A percentile compares a stretch with the other conserved stretches of the same genome.
These are phyloP conservation scores for Barbarea vulgaris DNA, from an alignment of 345 rosid species.

Conservation along the genomic window DNA sequence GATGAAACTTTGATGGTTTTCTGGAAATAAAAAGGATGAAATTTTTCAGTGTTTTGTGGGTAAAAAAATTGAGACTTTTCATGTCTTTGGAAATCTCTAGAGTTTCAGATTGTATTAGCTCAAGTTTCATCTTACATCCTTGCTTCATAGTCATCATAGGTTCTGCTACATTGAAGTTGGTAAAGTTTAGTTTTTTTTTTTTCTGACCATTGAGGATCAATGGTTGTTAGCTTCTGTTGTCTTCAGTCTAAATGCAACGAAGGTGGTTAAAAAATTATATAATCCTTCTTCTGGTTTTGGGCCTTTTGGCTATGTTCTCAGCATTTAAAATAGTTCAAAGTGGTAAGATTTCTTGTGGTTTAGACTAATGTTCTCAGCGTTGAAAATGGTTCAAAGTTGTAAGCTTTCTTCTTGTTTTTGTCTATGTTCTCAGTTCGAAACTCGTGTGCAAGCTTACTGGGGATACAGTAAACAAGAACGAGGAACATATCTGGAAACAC, in stretches of 20 bases:
- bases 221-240: background rate
- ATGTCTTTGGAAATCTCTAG: background rate
- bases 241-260: background rate
- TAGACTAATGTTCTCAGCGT: slow-evolving; percentile 39
- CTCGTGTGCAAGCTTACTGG: slow-evolving; percentile 87
- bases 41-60: background rate
- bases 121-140: background rate
- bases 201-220: too few species aligned
- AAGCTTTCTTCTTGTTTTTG: slow-evolving; percentile 6
- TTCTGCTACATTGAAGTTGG: too few species aligned
- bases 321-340: slow-evolving; percentile 22
- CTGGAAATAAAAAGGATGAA: background rate
- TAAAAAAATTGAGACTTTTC: background rate
- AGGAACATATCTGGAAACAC: slow-evolving; percentile 95
- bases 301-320: slow-evolving; percentile 27
- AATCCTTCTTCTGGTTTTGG: background rate
- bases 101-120: background rate
- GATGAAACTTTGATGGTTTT: background rate
- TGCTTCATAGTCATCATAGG: slow-evolving; percentile 3
- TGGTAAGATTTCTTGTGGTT: background rate
- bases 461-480: slow-evolving; percentile 79
- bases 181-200: too few species aligned
- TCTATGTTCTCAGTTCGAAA: slow-evolving; percentile 57
- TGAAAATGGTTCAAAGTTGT: background rate
- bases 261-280: background rate